Conservation (phyloP, 805 yeast species). For the Lipomyces starkeyi region DNA sequence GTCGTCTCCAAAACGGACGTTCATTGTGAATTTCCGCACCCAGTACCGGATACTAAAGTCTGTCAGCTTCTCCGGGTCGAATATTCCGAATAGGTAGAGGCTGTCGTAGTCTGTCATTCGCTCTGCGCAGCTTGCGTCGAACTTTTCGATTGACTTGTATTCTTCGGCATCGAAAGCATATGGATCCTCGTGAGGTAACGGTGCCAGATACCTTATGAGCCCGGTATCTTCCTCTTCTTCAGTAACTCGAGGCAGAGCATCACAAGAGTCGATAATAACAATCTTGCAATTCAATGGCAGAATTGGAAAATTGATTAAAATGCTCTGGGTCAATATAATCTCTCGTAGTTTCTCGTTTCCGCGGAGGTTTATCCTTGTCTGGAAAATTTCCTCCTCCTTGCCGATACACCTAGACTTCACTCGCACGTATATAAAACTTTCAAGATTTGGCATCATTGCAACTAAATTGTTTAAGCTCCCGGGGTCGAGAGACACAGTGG, state of each 20-base stretch:
- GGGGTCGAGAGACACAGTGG: slow-evolving; percentile 1
- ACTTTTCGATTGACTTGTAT: slow-evolving; percentile 13
- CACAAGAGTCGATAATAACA: slow-evolving; percentile 11
- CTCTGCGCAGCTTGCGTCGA: slow-evolving; percentile 10
- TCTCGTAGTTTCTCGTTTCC: slow-evolving; percentile 2
- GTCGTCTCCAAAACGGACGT: slow-evolving; percentile 8
- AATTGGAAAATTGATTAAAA: slow-evolving; percentile 2
- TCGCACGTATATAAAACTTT: slow-evolving; percentile 6
- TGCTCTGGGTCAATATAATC: slow-evolving; percentile 19
- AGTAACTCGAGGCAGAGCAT: background rate
- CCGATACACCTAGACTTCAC: background rate
- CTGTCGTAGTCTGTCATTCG: background rate
- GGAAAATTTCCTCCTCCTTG: background rate
- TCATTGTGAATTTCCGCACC: slow-evolving; percentile 4
- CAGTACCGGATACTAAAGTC: slow-evolving; percentile 14
- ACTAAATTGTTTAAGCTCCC: slow-evolving; percentile 1
- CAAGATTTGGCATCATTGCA: slow-evolving; percentile 17
- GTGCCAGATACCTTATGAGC: slow-evolving; percentile 8
- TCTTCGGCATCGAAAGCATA: slow-evolving; percentile 10
- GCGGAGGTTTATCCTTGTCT: background rate
- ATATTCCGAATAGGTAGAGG: background rate
- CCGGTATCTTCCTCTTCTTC: background rate
- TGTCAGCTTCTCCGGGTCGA: slow-evolving; percentile 14
- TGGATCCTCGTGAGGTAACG: slow-evolving; percentile 12
- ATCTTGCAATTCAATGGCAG: slow-evolving; percentile 12